A percentile compares a stretch with the other conserved stretches of the same genome.
phyloP scores from a whole-genome alignment of 257 asterid genomes.

The Schizonepeta tenuifolia region DNA sequence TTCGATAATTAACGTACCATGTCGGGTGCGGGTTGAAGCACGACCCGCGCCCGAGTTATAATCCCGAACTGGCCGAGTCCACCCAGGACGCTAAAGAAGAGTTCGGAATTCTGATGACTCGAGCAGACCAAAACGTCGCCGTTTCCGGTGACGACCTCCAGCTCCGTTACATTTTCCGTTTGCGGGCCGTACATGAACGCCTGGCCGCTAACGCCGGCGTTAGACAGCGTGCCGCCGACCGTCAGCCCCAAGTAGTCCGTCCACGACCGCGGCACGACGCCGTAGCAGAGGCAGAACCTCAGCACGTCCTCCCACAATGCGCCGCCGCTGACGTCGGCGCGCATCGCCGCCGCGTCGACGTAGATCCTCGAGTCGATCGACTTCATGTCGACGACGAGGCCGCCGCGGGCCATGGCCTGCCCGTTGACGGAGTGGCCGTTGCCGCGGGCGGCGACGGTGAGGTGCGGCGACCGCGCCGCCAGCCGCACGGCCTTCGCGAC shows the following conservation, averaged over 20 bases:
- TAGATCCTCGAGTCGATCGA: slow-evolving; percentile 42
- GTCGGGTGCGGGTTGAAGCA: slow-evolving; percentile 84
- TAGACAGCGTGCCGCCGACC: slow-evolving; percentile 91
- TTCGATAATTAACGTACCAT: slow-evolving; percentile 46
- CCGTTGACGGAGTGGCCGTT: slow-evolving; percentile 98
- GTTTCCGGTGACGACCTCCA: slow-evolving; percentile 92
- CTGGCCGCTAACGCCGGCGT: slow-evolving; percentile 98
- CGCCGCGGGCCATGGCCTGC: slow-evolving; percentile 88
- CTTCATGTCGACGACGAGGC: slow-evolving; percentile 72
- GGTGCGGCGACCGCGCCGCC: slow-evolving; percentile 53
- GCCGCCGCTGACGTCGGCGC: slow-evolving; percentile 88
- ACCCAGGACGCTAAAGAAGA: slow-evolving; percentile 80
- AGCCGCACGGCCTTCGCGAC: slow-evolving; percentile 57
- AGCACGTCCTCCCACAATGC: slow-evolving; percentile 90
- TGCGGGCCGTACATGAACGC: slow-evolving; percentile 74
- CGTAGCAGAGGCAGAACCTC: slow-evolving; percentile 51
- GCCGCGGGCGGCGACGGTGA: slow-evolving; percentile 93
- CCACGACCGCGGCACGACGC: slow-evolving; percentile 88
- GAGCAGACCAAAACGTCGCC: slow-evolving; percentile 80
- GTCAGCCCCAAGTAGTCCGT: slow-evolving; percentile 86
- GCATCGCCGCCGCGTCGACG: slow-evolving; percentile 40
- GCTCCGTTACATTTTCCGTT: slow-evolving; percentile 81
- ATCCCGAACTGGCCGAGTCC: slow-evolving; percentile 96
- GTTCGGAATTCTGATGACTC: slow-evolving; percentile 48
- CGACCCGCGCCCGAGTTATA: slow-evolving; percentile 77